Evolutionary conservation across 352 stramenopile genomes (phyloP).

Genomic region (Globisporangium camurandrum): DNA sequence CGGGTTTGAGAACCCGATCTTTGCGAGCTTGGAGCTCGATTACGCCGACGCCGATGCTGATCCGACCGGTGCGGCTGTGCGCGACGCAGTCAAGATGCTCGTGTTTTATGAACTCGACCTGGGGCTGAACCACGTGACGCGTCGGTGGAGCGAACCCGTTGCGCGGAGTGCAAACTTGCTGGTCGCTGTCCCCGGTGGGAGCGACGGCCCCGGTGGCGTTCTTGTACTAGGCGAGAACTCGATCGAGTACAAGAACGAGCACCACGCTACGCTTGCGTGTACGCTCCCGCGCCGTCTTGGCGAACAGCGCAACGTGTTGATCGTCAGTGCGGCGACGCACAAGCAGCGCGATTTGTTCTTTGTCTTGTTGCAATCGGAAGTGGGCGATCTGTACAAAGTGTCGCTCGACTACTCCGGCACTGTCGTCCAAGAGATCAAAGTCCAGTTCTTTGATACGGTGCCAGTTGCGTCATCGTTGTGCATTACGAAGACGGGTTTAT

Average conservation of each 20-base stretch:
- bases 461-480: slow-evolving; percentile 91
- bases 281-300: slow-evolving; percentile 72
- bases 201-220: slow-evolving; percentile 88
- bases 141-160: slow-evolving; percentile 90
- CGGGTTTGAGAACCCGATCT: slow-evolving; percentile 99
- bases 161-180: slow-evolving; percentile 91
- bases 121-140: slow-evolving; percentile 98
- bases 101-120: slow-evolving; percentile 99
- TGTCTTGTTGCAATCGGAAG: slow-evolving; percentile 95
- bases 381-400: slow-evolving; percentile 99
- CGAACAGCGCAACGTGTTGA: slow-evolving; percentile 83
- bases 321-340: slow-evolving; percentile 91
- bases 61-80: slow-evolving; percentile 52
- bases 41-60: slow-evolving; percentile 88
- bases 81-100: slow-evolving; percentile 89
- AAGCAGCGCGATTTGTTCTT: slow-evolving; percentile 96
- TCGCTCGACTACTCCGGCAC: slow-evolving; percentile 85
- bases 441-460: slow-evolving; percentile 96
- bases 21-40: slow-evolving; percentile 95
- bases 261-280: slow-evolving; percentile 71
- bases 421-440: slow-evolving; percentile 79
- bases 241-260: slow-evolving; percentile 96
- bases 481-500: slow-evolving; percentile 96
- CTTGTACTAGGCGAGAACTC: slow-evolving; percentile 96
- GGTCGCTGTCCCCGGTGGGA: slow-evolving; percentile 81